Evolutionary conservation across 345 rosid genomes (phyloP).

Genomic region (Pseudoturritis turrita): DNA sequence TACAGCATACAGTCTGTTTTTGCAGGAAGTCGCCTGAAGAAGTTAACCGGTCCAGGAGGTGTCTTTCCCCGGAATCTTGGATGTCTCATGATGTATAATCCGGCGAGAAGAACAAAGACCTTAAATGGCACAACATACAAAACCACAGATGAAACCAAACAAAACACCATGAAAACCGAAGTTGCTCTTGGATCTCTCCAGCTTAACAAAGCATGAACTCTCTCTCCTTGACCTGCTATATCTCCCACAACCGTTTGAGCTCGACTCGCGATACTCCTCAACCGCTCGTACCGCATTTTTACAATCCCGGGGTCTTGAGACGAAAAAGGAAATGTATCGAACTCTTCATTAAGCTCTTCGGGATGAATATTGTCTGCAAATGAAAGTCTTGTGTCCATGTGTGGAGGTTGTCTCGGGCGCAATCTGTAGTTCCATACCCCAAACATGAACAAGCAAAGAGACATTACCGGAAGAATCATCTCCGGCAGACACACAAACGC

Average conservation of each 20-base stretch:
- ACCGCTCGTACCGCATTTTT: constrained; percentile 70
- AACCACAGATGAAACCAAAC: constrained; percentile 62
- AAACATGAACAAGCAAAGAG: constrained; percentile 66
- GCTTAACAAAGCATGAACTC: constrained; percentile 69
- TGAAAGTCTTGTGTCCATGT: constrained; percentile 82
- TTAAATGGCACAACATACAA: constrained; percentile 73
- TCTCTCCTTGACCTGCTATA: constrained; percentile 88
- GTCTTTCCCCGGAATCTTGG: constrained; percentile 71
- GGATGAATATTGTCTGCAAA: constrained; percentile 62
- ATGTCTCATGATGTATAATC: constrained; percentile 74
- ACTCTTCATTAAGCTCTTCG: constrained; percentile 89
- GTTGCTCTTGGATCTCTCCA: constrained; percentile 98
- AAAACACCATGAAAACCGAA: constrained; percentile 54
- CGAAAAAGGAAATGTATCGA: constrained; percentile 71
- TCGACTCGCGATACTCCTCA: constrained; percentile 76
- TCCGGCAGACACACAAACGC: constrained; percentile 74
- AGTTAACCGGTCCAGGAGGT: constrained; percentile 65
- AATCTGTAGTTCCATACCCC: constrained; percentile 79
- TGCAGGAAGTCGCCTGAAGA: constrained; percentile 84
- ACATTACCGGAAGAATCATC: constrained; percentile 71
- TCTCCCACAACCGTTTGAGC: constrained; percentile 91
- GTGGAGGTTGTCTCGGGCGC: constrained; percentile 83
- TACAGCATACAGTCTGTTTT: constrained; percentile 80
- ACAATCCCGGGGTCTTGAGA: constrained; percentile 41
- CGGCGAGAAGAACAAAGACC: constrained; percentile 55